These are phyloP conservation scores for Neurospora intermedia DNA, from an alignment of 495 filamentous ascomycete species.

Conservation along the genomic window DNA sequence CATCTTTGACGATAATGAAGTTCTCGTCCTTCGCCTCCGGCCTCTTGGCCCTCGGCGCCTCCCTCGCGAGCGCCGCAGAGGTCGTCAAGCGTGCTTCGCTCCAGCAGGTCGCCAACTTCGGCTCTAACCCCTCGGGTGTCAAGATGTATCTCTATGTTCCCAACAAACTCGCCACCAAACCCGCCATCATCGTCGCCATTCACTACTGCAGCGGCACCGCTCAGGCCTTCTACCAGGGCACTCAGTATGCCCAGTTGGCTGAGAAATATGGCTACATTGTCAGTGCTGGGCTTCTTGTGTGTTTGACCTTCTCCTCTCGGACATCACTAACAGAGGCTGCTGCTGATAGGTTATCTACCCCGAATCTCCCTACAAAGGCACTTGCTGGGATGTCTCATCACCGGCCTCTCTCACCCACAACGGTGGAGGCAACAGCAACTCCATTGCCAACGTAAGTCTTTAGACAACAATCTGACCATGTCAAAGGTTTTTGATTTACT, in stretches of 20 bases:
- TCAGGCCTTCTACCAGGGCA: conserved; percentile 35
- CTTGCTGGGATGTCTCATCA: conserved; percentile 53
- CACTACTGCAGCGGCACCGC: conserved; percentile 47
- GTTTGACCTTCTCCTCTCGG: too few species aligned
- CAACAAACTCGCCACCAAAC: conserved; percentile 23
- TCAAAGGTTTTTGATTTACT: neutral
- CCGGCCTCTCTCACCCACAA: conserved; percentile 42
- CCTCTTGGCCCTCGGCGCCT: conserved; percentile 16
- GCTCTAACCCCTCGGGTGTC: conserved; percentile 25
- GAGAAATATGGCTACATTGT: conserved; percentile 47
- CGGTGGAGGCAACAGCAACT: conserved; percentile 47
- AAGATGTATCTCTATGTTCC: conserved; percentile 33
- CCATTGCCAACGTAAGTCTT: conserved; percentile 35
- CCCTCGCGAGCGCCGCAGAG: conserved; percentile 7
- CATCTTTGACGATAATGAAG: conserved; percentile 17
- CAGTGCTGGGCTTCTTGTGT: too few species aligned
- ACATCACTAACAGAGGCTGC: too few species aligned
- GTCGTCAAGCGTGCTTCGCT: conserved; percentile 23
- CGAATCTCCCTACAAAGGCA: conserved; percentile 33
- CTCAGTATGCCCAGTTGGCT: conserved; percentile 37
- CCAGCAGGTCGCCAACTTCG: conserved; percentile 27
- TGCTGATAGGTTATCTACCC: conserved; percentile 24
- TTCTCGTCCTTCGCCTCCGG: conserved; percentile 14
- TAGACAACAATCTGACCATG: neutral
- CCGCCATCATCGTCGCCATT: conserved; percentile 40